A percentile compares a stretch with the other conserved stretches of the same genome.
Evolutionary conservation across 2,329 filamentous ascomycete species (phyloP).

Genomic region (Dactylellina sp.): DNA sequence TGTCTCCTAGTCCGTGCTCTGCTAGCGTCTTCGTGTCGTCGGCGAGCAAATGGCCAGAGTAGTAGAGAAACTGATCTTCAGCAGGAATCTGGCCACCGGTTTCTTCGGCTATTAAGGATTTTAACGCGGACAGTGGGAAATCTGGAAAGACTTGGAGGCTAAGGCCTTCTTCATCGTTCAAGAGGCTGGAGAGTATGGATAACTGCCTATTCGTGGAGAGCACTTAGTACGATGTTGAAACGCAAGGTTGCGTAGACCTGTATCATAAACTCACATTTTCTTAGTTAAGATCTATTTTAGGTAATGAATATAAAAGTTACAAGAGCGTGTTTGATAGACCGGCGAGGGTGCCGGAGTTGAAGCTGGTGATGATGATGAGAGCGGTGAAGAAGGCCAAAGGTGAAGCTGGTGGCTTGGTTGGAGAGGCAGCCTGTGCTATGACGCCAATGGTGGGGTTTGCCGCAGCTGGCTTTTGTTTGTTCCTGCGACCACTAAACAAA

Average conservation of each 20-base stretch:
- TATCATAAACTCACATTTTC: constrained; percentile 23
- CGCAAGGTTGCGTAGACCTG: constrained; percentile 9
- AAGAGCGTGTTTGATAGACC: not conserved
- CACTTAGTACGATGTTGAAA: no score
- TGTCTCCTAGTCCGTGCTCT: constrained; percentile 82
- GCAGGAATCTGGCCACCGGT: constrained; percentile 75
- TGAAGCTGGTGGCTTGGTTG: no score
- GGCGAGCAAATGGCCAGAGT: constrained; percentile 84
- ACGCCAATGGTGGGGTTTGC: constrained; percentile 49
- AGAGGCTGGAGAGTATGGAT: constrained; percentile 31
- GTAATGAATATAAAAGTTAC: not conserved
- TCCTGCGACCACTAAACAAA: constrained; percentile 27
- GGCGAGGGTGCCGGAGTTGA: not conserved
- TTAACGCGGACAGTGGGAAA: constrained; percentile 85
- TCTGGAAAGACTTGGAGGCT: constrained; percentile 80
- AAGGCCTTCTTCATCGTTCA: constrained; percentile 5
- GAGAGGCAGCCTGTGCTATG: constrained; percentile 45
- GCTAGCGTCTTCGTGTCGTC: constrained; percentile 84
- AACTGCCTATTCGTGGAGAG: constrained; percentile 24
- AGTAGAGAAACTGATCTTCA: constrained; percentile 82
- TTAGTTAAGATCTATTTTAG: constrained; percentile 2
- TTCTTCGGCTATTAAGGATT: constrained; percentile 89
- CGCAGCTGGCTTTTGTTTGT: constrained; percentile 30
- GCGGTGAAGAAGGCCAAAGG: constrained; percentile 6
- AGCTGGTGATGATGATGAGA: not conserved